Conservation (phyloP, 495 filamentous ascomycete species). For the Choiromyces venosus region DNA sequence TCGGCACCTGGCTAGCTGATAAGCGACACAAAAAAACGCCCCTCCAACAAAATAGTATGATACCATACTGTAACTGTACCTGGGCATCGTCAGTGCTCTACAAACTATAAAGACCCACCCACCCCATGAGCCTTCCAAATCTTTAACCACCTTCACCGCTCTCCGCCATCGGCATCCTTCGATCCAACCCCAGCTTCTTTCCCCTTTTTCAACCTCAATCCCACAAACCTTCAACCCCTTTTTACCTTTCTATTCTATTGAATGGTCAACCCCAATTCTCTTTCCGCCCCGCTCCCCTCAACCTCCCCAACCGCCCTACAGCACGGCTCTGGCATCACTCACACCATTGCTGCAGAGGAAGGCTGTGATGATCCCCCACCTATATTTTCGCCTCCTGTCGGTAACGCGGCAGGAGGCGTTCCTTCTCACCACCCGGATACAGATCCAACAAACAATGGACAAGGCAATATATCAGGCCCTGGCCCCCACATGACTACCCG, state of each 20-base stretch:
- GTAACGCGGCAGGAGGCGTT: slow-evolving; percentile 41
- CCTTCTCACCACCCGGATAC: slow-evolving; percentile 32
- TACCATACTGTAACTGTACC: no score
- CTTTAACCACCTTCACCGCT: slow-evolving; percentile 11
- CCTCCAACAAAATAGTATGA: not conserved
- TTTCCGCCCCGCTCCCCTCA: slow-evolving; percentile 37
- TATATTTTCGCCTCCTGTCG: slow-evolving; percentile 44
- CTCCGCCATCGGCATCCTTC: not conserved
- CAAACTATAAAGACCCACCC: slow-evolving; percentile 22
- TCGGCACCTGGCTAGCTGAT: not conserved
- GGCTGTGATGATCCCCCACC: slow-evolving; percentile 42
- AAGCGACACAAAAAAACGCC: not conserved
- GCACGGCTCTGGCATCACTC: slow-evolving; percentile 39
- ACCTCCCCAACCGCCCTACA: slow-evolving; percentile 36
- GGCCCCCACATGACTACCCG: slow-evolving; percentile 23
- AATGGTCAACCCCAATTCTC: slow-evolving; percentile 40
- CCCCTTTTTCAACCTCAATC: not conserved
- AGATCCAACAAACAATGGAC: slow-evolving; percentile 9
- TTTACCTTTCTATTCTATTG: slow-evolving; percentile 34
- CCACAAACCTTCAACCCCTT: slow-evolving; percentile 5
- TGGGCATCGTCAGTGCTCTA: not conserved
- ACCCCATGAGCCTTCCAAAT: not conserved
- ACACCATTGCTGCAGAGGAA: slow-evolving; percentile 34
- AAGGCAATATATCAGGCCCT: slow-evolving; percentile 12
- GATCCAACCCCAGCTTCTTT: not conserved